Evolutionary conservation across 1,284 basidiomycete species (phyloP).

Genomic region (Ganoderma multipileum): DNA sequence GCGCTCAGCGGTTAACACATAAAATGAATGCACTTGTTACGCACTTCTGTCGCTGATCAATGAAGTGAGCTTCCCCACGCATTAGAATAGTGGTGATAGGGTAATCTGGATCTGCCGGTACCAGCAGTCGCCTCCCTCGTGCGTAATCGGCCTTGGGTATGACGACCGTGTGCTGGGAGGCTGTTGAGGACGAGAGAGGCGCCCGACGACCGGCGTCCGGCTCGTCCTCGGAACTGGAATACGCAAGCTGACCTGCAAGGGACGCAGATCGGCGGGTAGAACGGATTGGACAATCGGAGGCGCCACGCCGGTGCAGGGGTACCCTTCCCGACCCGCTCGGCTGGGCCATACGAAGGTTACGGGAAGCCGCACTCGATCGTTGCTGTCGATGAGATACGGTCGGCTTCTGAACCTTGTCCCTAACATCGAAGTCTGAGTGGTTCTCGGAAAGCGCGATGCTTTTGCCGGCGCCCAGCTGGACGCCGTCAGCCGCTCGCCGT

Average conservation of each 20-base stretch:
- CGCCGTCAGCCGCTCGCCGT: background rate
- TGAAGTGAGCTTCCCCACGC: conserved; percentile 58
- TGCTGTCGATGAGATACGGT: background rate
- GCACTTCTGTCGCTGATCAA: conserved; percentile 44
- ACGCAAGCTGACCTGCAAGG: conserved; percentile 5
- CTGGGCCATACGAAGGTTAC: conserved; percentile 13
- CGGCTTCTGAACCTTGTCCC: conserved; percentile 6
- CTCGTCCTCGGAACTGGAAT: conserved; percentile 19
- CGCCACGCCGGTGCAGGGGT: background rate
- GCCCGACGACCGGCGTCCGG: conserved; percentile 11
- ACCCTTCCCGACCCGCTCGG: background rate
- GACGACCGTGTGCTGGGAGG: conserved; percentile 33
- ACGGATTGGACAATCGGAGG: conserved; percentile 6
- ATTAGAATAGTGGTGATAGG: conserved; percentile 56
- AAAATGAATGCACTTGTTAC: conserved; percentile 16
- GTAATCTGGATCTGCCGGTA: conserved; percentile 41
- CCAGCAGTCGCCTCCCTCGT: conserved; percentile 50
- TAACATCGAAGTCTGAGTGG: background rate
- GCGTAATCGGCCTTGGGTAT: conserved; percentile 49
- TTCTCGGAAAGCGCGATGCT: conserved; percentile 14
- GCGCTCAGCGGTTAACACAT: conserved; percentile 10
- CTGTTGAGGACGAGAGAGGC: background rate
- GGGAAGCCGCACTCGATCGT: conserved; percentile 4
- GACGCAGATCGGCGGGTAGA: conserved; percentile 8
- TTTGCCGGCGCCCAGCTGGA: background rate